Percentiles rank a stretch among this genome's conserved stretches.
These are phyloP conservation scores for Truncatella angustata DNA, from an alignment of 2,329 filamentous ascomycete species.

Conservation along the genomic window DNA sequence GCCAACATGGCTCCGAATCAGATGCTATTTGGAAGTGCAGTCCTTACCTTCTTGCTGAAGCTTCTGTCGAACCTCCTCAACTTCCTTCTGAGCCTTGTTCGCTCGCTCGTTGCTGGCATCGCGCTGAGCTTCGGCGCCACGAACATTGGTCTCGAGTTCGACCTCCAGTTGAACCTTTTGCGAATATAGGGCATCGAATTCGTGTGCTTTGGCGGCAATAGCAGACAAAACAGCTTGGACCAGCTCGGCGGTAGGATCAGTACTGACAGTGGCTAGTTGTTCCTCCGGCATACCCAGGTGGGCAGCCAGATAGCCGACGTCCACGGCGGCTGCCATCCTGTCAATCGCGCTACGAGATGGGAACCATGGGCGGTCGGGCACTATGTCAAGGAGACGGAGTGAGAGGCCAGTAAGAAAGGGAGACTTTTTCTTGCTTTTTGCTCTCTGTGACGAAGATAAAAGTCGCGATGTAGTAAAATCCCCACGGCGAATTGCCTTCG, in stretches of 20 bases:
- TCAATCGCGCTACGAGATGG: constrained; percentile 20
- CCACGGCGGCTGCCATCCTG: constrained; percentile 62
- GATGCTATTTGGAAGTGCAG: not conserved
- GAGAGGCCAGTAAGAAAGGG: no score
- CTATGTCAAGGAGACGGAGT: no score
- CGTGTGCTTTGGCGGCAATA: constrained; percentile 75
- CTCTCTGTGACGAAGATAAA: no score
- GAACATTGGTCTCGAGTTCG: constrained; percentile 86
- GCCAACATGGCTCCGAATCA: no score
- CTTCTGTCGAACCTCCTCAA: constrained; percentile 77
- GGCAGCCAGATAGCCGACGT: constrained; percentile 70
- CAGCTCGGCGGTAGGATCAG: constrained; percentile 73
- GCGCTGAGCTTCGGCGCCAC: constrained; percentile 77
- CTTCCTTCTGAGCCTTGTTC: constrained; percentile 80
- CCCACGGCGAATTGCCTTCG: no score
- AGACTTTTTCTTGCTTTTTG: no score
- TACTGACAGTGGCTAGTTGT: constrained; percentile 58
- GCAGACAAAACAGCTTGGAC: constrained; percentile 73
- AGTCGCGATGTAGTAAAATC: not conserved
- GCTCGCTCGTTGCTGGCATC: constrained; percentile 78
- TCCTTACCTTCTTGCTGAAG: constrained; percentile 76
- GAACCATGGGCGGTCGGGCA: constrained; percentile 25
- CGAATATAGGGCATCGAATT: constrained; percentile 77
- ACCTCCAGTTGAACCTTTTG: constrained; percentile 90
- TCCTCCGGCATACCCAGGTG: constrained; percentile 68